Evolutionary conservation across 2,329 filamentous ascomycete genomes (phyloP), one percentile per base, ranked within the genome.

Genomic region (Botrytis sinoallii): DNA sequence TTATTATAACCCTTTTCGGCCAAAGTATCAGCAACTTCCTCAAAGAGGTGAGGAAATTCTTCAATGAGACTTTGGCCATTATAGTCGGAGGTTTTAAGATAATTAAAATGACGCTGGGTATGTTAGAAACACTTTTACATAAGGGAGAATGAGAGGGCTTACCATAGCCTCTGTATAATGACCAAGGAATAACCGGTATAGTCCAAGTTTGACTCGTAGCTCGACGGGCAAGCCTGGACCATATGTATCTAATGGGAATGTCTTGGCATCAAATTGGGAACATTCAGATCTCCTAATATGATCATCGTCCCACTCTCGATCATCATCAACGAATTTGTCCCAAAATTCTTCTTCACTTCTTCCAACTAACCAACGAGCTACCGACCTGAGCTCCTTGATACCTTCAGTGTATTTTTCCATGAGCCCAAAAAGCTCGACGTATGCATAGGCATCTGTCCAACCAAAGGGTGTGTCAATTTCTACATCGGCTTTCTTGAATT

Each of bases 361-460:
- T 14, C 93, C 93, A 57, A 97, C 85, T 72, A 97, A 86, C 94
- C 94, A 97, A 73, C 97, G 87, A 35, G 92, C 89, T 25, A 97
- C 83, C 3, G 86, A 85, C 80, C 93, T 96, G 20, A 97, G 85
- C 75, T 91, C 88, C 42, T 82, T 82, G 4, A 97, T 87, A 4
- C 92, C 94, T 76, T 91, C 86, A 9, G 85, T 82, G 78, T 91
- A 92, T 71, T 88, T 86, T 55, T 87, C 86, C 16, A 89, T 83
- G 66, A 90, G 88, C 42, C 90, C 89, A 75, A 95, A 90, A 29
- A 98, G 86, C 79, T 98, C 94, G 57, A 94, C 88, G 77, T 96
- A 97, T 71, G 95, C 92, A 75, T 94, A 92, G 60, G 97, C 85
- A 81, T 98, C 92, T 71, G 92, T 90, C 95, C 95, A 99, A 20